Evolutionary conservation across 495 filamentous ascomycete species (phyloP).

Genomic region (Apodospora peruviana): DNA sequence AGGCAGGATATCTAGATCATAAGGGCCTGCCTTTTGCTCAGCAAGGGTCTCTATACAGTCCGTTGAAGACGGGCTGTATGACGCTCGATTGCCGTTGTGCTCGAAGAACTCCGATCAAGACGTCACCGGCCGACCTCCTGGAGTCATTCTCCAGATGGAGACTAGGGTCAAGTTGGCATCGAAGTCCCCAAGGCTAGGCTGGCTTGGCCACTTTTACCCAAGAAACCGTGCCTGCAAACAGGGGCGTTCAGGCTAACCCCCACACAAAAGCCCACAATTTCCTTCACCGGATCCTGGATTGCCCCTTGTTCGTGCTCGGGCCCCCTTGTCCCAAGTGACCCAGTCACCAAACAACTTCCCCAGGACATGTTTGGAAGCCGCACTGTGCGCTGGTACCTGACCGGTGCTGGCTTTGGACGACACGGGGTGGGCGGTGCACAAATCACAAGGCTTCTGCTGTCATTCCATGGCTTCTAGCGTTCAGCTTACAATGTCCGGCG

Average conservation of each 20-base stretch:
- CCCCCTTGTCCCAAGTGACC: conserved; percentile 14
- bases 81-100: too few species aligned
- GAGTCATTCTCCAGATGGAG: conserved; percentile 16
- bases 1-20: too few species aligned
- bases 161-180: conserved; percentile 9
- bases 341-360: conserved; percentile 9
- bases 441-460: conserved; percentile 11
- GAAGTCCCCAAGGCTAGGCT: conserved; percentile 9
- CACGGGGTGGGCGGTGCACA: conserved; percentile 1
- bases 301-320: conserved; percentile 17
- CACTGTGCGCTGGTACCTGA: conserved; percentile 27
- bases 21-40: too few species aligned
- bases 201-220: conserved; percentile 9
- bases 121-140: conserved; percentile 12
- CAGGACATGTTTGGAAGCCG: conserved; percentile 12
- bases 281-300: conserved; percentile 18
- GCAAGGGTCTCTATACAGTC: too few species aligned
- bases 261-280: conserved; percentile 28
- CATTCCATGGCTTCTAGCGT: conserved; percentile 3
- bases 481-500: conserved; percentile 17
- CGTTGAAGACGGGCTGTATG: too few species aligned
- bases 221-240: conserved; percentile 8
- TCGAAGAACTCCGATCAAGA: conserved; percentile 12
- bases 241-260: conserved; percentile 25
- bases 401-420: background rate